phyloP scores from a whole-genome alignment of 306 rosid species.

The Trichosanthes cucumerina region DNA sequence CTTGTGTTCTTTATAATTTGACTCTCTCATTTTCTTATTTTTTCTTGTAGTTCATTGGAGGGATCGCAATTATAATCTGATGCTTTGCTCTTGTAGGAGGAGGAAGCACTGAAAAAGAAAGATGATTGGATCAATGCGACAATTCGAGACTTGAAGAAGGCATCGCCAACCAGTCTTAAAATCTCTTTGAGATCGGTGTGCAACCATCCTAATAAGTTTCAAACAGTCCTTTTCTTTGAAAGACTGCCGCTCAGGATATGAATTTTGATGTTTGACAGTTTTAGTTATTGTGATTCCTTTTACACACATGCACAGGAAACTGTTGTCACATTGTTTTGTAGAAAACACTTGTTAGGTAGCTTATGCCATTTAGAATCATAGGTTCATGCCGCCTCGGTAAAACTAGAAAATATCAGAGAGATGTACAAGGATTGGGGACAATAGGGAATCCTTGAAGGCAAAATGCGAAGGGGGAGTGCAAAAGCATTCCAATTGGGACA shows the following conservation, averaged over 20 bases:
- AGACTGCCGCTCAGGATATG: not conserved
- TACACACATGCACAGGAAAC: not conserved
- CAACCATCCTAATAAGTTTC: not conserved
- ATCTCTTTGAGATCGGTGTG: slow-evolving; percentile 67
- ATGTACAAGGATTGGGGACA: not conserved
- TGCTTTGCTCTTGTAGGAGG: slow-evolving; percentile 38
- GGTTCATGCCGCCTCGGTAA: not conserved
- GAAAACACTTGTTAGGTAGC: not conserved
- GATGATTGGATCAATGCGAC: slow-evolving; percentile 57
- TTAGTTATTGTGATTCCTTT: not conserved
- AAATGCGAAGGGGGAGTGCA: not conserved
- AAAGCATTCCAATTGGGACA: not conserved
- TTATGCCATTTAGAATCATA: not conserved
- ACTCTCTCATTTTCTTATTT: not conserved
- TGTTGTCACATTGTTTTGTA: not conserved
- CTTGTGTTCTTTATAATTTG: not conserved
- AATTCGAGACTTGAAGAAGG: slow-evolving; percentile 52
- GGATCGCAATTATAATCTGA: slow-evolving; percentile 13
- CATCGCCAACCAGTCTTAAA: slow-evolving; percentile 86
- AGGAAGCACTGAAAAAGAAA: slow-evolving; percentile 29
- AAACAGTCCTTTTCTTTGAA: not conserved
- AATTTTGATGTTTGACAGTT: not conserved
- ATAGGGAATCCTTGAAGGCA: not conserved
- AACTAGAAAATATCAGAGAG: not conserved
- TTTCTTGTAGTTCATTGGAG: not conserved